These are phyloP conservation scores for Bisporella sp. DNA, from an alignment of 2,329 filamentous ascomycete species.

Conservation along the genomic window DNA sequence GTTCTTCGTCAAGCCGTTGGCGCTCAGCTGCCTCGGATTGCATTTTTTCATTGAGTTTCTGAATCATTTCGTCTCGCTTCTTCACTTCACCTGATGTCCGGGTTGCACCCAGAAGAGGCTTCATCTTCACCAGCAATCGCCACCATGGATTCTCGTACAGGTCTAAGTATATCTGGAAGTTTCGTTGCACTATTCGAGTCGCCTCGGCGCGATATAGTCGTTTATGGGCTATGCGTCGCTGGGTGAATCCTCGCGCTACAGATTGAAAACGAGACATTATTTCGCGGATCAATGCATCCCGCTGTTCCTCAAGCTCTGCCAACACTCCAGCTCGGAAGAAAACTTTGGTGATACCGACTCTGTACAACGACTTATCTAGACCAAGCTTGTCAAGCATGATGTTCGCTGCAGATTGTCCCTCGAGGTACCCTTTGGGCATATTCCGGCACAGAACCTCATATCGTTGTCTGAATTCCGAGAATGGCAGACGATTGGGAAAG, in stretches of 20 bases:
- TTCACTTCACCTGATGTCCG: constrained; percentile 90
- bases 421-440: constrained; percentile 85
- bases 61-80: constrained; percentile 89
- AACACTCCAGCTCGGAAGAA: constrained; percentile 96
- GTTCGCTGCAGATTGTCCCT: constrained; percentile 77
- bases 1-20: constrained; percentile 81
- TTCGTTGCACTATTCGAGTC: constrained; percentile 87
- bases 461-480: constrained; percentile 88
- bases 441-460: constrained; percentile 90
- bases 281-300: constrained; percentile 84
- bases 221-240: constrained; percentile 85
- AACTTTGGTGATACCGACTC: constrained; percentile 92
- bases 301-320: constrained; percentile 92
- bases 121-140: constrained; percentile 92
- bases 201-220: constrained; percentile 91
- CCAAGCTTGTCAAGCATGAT: constrained; percentile 86
- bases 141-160: constrained; percentile 95
- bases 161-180: constrained; percentile 86
- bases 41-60: constrained; percentile 79
- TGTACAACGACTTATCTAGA: constrained; percentile 79
- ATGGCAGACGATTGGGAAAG: constrained; percentile 88
- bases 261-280: constrained; percentile 95
- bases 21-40: constrained; percentile 66
- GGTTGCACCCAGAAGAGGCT: constrained; percentile 85
- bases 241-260: constrained; percentile 80